Conservation (phyloP, 176 grass and related monocot genomes). For the Chloris gayana region DNA sequence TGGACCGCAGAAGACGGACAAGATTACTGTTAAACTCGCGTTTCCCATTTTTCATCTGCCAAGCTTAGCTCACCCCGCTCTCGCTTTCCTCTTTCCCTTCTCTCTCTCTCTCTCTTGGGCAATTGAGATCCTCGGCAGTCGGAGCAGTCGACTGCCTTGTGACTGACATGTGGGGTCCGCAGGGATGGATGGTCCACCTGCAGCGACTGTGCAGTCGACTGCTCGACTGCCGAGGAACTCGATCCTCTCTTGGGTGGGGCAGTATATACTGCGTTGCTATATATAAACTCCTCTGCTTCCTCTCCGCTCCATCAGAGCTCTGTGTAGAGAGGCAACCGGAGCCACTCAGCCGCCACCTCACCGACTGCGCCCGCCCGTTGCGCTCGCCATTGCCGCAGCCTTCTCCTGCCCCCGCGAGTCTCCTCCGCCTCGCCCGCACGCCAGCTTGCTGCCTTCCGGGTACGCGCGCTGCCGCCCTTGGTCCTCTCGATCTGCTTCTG, state of each 20-base stretch:
- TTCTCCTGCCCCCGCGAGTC: background rate
- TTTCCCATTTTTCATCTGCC: constrained; percentile 8
- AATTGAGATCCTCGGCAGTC: too few species aligned
- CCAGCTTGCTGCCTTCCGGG: constrained; percentile 24
- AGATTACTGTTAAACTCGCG: constrained; percentile 13
- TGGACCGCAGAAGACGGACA: constrained; percentile 12
- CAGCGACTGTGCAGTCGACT: too few species aligned
- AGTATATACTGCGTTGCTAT: background rate
- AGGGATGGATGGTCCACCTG: too few species aligned
- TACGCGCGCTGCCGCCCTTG: constrained; percentile 10
- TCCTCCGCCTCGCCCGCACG: background rate
- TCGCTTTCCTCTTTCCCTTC: background rate
- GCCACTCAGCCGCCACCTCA: constrained; percentile 30
- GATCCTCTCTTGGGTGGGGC: background rate
- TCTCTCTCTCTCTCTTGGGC: background rate
- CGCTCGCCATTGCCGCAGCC: constrained; percentile 29
- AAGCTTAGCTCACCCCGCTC: constrained; percentile 20
- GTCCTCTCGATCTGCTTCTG: background rate
- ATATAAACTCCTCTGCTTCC: constrained; percentile 21
- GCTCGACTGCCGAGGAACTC: too few species aligned
- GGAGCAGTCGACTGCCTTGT: too few species aligned
- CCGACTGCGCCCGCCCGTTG: constrained; percentile 4
- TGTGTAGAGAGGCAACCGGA: constrained; percentile 25
- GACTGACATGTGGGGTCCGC: too few species aligned
- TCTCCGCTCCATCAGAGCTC: constrained; percentile 4